A percentile compares a stretch with the other conserved stretches of the same genome.
Conservation (phyloP, 2,329 filamentous ascomycete species). For the Capronia epimyces region DNA sequence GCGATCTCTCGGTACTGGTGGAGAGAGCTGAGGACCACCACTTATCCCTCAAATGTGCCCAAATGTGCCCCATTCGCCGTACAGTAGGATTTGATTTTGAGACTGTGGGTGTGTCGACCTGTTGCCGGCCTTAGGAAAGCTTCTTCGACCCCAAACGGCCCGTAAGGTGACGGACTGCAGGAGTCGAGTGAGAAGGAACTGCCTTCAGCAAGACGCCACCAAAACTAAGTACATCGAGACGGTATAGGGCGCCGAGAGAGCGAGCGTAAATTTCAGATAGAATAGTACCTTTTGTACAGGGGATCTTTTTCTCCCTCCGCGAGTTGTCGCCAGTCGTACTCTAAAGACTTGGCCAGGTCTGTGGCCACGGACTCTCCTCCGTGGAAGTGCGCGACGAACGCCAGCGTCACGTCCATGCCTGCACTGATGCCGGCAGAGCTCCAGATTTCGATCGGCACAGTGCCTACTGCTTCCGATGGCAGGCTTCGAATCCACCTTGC, state of each 20-base stretch:
- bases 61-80: too few species aligned
- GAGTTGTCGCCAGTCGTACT: slow-evolving; percentile 55
- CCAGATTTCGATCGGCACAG: slow-evolving; percentile 46
- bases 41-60: too few species aligned
- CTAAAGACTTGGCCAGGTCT: slow-evolving; percentile 47
- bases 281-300: slow-evolving; percentile 16
- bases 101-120: too few species aligned
- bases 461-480: slow-evolving; percentile 15
- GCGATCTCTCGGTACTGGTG: too few species aligned
- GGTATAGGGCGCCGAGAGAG: background rate
- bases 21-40: too few species aligned
- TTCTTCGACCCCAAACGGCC: too few species aligned
- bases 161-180: too few species aligned
- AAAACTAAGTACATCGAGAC: background rate
- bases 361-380: slow-evolving; percentile 47
- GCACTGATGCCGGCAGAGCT: slow-evolving; percentile 59
- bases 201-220: too few species aligned
- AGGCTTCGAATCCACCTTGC: slow-evolving; percentile 54
- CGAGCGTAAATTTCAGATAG: background rate
- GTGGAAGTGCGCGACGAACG: slow-evolving; percentile 52
- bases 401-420: slow-evolving; percentile 58
- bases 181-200: too few species aligned
- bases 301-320: slow-evolving; percentile 25
- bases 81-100: too few species aligned
- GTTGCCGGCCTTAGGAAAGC: too few species aligned